These are phyloP conservation scores for Viola odorata DNA, from an alignment of 345 rosid genomes.

Conservation along the genomic window DNA sequence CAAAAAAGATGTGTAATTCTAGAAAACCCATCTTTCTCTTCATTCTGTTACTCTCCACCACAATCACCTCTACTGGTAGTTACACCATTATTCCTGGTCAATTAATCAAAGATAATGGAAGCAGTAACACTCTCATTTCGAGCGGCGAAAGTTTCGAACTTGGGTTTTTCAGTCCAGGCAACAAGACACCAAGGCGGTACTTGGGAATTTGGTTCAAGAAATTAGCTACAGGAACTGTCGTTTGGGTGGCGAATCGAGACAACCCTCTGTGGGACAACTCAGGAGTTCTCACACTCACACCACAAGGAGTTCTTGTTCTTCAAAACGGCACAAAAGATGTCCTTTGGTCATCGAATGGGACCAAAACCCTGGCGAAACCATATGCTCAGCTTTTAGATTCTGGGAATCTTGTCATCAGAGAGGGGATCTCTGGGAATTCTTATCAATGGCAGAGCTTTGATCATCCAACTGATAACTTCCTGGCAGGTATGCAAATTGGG, in stretches of 20 bases:
- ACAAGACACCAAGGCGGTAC: not conserved
- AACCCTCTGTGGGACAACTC: not conserved
- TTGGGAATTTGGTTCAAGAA: not conserved
- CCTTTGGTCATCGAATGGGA: not conserved
- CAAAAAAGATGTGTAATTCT: no score
- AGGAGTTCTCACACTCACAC: not conserved
- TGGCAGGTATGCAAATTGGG: not conserved
- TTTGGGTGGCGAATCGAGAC: slow-evolving; percentile 2
- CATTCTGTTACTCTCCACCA: not conserved
- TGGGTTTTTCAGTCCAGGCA: slow-evolving; percentile 27
- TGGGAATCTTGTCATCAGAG: not conserved
- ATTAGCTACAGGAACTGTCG: not conserved
- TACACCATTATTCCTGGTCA: not conserved
- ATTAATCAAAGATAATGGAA: not conserved
- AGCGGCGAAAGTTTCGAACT: not conserved
- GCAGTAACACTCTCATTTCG: not conserved
- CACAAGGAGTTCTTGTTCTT: not conserved
- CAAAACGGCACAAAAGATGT: not conserved
- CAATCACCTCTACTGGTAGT: not conserved
- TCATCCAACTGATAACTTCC: not conserved
- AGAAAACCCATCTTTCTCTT: not conserved
- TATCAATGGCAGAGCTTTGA: not conserved
- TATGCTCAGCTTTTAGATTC: not conserved
- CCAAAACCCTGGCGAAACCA: not conserved
- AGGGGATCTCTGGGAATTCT: not conserved